These are phyloP conservation scores for Calvatia gigantea DNA, from an alignment of 768 basidiomycete species.

Conservation along the genomic window DNA sequence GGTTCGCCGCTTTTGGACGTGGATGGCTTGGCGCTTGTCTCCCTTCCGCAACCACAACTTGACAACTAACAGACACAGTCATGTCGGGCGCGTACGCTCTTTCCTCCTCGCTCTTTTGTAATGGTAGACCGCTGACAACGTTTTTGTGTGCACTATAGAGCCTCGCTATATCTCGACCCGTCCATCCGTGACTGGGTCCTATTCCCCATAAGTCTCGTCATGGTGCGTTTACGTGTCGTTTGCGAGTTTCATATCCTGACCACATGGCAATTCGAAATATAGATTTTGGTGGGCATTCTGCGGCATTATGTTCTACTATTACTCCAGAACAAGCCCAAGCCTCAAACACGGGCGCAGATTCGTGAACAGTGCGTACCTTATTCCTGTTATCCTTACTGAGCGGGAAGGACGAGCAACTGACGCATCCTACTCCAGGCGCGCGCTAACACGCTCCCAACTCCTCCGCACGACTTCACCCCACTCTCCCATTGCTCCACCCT, in stretches of 20 bases:
- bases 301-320: constrained; percentile 90
- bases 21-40: neutral
- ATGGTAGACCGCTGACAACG: neutral
- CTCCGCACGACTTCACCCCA: constrained; percentile 76
- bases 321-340: constrained; percentile 82
- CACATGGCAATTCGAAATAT: constrained; percentile 1
- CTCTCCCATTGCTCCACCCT: constrained; percentile 74
- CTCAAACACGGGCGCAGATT: constrained; percentile 68
- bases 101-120: neutral
- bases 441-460: constrained; percentile 78
- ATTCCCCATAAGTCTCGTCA: constrained; percentile 95
- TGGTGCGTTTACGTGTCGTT: constrained; percentile 52
- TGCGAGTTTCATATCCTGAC: neutral
- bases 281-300: constrained; percentile 92
- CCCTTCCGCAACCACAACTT: neutral
- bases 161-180: constrained; percentile 79
- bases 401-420: no score
- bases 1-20: neutral
- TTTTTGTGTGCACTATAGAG: constrained; percentile 26
- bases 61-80: constrained; percentile 10
- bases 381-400: no score
- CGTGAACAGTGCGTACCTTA: constrained; percentile 94
- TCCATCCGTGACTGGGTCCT: constrained; percentile 94
- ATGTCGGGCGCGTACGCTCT: constrained; percentile 40
- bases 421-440: constrained; percentile 47